Conservation (phyloP, 1,284 basidiomycete species). For the Trichosporon ovoides region DNA sequence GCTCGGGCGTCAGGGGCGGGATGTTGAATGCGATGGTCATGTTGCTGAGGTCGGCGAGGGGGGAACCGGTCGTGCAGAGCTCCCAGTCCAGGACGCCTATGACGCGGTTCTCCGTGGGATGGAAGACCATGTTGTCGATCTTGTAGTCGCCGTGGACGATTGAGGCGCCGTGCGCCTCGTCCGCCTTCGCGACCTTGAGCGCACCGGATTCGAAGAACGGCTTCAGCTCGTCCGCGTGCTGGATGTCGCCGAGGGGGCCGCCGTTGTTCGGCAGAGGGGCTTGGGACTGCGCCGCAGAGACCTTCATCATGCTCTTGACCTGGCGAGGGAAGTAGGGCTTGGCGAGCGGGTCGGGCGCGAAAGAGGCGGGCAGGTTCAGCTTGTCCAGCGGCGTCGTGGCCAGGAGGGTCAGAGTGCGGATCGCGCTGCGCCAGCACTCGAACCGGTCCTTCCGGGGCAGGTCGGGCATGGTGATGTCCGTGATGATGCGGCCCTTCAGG, state of each 20-base stretch:
- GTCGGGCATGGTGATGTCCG: constrained; percentile 70
- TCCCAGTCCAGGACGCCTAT: constrained; percentile 98
- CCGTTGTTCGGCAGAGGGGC: constrained; percentile 52
- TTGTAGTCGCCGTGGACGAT: constrained; percentile 93
- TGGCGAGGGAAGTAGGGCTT: constrained; percentile 84
- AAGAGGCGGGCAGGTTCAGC: constrained; percentile 64
- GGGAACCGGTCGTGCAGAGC: constrained; percentile 83
- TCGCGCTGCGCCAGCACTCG: constrained; percentile 72
- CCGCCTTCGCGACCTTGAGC: constrained; percentile 65
- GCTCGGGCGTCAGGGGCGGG: not conserved
- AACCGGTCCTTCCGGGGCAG: constrained; percentile 58
- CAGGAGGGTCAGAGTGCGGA: constrained; percentile 67
- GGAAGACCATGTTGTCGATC: constrained; percentile 84
- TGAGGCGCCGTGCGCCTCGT: constrained; percentile 58
- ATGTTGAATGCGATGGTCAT: constrained; percentile 44
- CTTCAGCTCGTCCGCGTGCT: constrained; percentile 65
- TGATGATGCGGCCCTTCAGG: constrained; percentile 86
- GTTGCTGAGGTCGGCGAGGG: constrained; percentile 86
- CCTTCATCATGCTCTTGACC: constrained; percentile 71
- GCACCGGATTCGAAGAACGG: constrained; percentile 61
- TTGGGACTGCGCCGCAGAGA: constrained; percentile 70
- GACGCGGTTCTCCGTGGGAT: constrained; percentile 82
- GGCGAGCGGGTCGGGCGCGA: constrained; percentile 60
- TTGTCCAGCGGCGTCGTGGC: constrained; percentile 64
- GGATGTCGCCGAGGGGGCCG: constrained; percentile 36